These are phyloP conservation scores for Gossypium turneri DNA, from an alignment of 345 rosid genomes.

Conservation along the genomic window DNA sequence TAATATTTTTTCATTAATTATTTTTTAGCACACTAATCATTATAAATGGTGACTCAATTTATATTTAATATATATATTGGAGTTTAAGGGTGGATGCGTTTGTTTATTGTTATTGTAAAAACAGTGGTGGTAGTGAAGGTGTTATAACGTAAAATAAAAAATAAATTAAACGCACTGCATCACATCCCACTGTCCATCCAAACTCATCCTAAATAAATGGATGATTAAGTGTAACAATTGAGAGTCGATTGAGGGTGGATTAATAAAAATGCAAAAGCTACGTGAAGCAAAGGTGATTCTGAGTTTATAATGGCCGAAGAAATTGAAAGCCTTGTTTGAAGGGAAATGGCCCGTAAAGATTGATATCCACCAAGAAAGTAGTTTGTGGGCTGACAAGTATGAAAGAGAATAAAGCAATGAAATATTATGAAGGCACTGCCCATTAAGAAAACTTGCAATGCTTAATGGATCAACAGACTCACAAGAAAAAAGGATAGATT, in stretches of 20 bases:
- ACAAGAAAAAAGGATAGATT: conserved; percentile 20
- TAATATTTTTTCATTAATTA: too few species aligned
- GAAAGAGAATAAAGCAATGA: conserved; percentile 33
- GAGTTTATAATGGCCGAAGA: conserved; percentile 44
- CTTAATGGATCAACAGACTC: conserved; percentile 17
- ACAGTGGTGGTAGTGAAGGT: rapidly evolving
- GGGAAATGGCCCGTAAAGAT: conserved; percentile 33
- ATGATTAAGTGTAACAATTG: conserved; percentile 27
- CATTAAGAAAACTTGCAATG: conserved; percentile 31
- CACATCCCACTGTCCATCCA: rapidly evolving
- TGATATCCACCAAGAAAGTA: conserved; percentile 41
- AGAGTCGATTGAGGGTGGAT: conserved; percentile 14
- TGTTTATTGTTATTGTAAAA: too few species aligned
- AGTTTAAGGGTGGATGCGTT: rapidly evolving
- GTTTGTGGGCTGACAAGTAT: conserved; percentile 31
- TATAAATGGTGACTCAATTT: too few species aligned
- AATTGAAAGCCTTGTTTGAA: conserved; percentile 44
- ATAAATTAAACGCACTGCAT: rapidly evolving
- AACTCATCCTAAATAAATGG: neutral
- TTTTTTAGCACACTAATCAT: too few species aligned
- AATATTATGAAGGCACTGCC: conserved; percentile 22
- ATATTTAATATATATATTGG: too few species aligned
- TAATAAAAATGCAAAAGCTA: conserved; percentile 30
- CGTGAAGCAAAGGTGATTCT: conserved; percentile 40
- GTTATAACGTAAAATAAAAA: too few species aligned